Evolutionary conservation across 495 filamentous ascomycete genomes (phyloP), one percentile per base, ranked within the genome.

Genomic region (Tuber magnatum): DNA sequence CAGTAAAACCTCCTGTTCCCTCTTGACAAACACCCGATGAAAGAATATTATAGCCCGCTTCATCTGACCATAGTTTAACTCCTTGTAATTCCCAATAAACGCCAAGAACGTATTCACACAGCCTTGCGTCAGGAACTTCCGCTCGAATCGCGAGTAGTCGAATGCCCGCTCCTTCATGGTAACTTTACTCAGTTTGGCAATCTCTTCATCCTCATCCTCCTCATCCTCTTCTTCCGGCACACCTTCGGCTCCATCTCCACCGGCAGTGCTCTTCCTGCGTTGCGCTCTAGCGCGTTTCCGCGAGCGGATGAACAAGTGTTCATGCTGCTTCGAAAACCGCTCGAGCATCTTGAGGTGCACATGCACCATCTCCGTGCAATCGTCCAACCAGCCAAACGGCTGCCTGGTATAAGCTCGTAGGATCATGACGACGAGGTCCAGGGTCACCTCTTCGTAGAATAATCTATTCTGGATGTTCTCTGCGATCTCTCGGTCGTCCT

Each of bases 401-500:
- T 98, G 96, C 72, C 94, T 92, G 78, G 94, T 97, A 83, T 94
- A 98, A 28, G 88, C 89, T 77, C 92, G 87, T 0, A 93, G 85
- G 44, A 97, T 92, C 68, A 89, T 87, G 39, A 95, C 86, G 35
- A 98, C 88, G 10, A 92, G 86, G 76, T 98, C 94, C 80, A 98
- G 92, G 0, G 94, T 97, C 0, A 91, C 90, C 80, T 98, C 94
- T 83, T 99, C 96, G 84, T 99, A 98, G 83, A 99, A 99, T 1
- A 99, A 93, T 42, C 96, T 92, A 80, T 91, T 95, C 72, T 97
- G 91, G 56, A 97, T 97, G 77, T 99, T 99, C 80, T 99, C 94
- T 7, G 96, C 96, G 80, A 99, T 97, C 76, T 98, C 96, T 83
- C 96, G 92, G 79, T 99, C 93, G 16, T 98, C 96, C 76, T 97